Evolutionary conservation across 2,329 filamentous ascomycete genomes (phyloP).

Genomic region (Nemania serpens): DNA sequence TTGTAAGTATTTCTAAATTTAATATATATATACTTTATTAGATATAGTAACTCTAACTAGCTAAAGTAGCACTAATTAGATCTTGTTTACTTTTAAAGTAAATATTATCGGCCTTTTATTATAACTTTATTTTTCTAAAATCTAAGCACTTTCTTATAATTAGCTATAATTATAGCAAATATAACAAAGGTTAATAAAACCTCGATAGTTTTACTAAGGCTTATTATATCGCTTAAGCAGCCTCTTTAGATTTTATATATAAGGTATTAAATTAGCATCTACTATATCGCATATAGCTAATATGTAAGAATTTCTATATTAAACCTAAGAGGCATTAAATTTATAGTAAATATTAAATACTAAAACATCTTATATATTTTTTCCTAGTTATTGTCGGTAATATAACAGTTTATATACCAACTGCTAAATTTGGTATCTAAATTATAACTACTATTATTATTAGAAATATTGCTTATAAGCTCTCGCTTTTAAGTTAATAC

Average conservation of each 20-base stretch:
- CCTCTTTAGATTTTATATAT: not conserved
- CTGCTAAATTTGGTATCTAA: not conserved
- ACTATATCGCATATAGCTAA: constrained; percentile 6
- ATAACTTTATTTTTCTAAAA: not conserved
- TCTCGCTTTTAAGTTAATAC: not conserved
- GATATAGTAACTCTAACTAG: not conserved
- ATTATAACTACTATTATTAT: not conserved
- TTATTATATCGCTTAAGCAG: constrained; percentile 3
- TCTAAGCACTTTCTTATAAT: not conserved
- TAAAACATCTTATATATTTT: not conserved
- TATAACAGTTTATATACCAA: not conserved
- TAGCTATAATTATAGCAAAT: constrained; percentile 9
- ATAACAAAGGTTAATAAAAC: constrained; percentile 2
- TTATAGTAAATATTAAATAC: constrained; percentile 2
- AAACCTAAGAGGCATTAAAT: constrained; percentile 1
- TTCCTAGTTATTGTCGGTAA: not conserved
- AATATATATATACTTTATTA: constrained; percentile 2
- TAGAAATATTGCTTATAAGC: not conserved
- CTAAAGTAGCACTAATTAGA: not conserved
- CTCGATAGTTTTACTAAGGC: constrained; percentile 3
- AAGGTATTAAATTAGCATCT: constrained; percentile 5
- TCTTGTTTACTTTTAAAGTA: constrained; percentile 1
- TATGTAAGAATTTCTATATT: constrained; percentile 4
- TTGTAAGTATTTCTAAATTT: not conserved
- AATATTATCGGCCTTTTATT: not conserved